Base-by-base conservation (phyloP, 108 stramenopile genomes). In the Pseudonitzschia delicatissima region DNA sequence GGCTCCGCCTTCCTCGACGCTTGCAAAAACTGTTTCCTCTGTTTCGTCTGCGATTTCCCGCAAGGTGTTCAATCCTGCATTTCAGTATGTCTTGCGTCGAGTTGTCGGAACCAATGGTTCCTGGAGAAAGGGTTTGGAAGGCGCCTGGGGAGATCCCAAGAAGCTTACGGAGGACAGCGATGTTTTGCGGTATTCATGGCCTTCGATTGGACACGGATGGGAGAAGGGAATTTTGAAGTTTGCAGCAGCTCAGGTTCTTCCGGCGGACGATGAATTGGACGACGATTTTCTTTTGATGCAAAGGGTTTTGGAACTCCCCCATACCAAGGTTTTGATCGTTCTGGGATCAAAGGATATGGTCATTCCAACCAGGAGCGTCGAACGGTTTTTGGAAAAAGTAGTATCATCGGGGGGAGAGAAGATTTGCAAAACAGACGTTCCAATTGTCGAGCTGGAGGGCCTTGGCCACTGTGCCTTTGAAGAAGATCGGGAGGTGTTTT, bases 391-490 rank as follows among this genome's bases (percentile, higher is more conserved):
- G 31, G 25, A 59, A 31, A 33, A 50, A 26, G 29, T 45, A 13
- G n/a, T n/a, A n/a, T n/a, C n/a, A n/a, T n/a, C n/a, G n/a, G n/a
- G n/a, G n/a, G n/a, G n/a, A n/a, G 20, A 34, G 21, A 31, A 27
- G 23, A n/a, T n/a, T 27, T 8, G 7, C 6, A 31, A 32, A 15
- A 26, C 17, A 1, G 12, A 48, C 11, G 51, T 81, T 23, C 28
- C 17, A n/a, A 40, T 81, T 17, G 45, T 70, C 5, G 76, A 76
- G 63, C 51, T 92, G 78, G 78, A 85, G 31, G 87, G 86, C 20
- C 49, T 72, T 26, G 91, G 91, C 37, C 91, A 92, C 65, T 82
- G 86, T 76, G 78, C 91, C n/a, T 92, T 89, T 65, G 91, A 92
- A 63, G 91, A 92, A 65, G 79, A 86, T 29, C 68, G 70, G 32